These are phyloP conservation scores for Monosporascus sp. DNA, from an alignment of 2,329 filamentous ascomycete species.

Conservation along the genomic window DNA sequence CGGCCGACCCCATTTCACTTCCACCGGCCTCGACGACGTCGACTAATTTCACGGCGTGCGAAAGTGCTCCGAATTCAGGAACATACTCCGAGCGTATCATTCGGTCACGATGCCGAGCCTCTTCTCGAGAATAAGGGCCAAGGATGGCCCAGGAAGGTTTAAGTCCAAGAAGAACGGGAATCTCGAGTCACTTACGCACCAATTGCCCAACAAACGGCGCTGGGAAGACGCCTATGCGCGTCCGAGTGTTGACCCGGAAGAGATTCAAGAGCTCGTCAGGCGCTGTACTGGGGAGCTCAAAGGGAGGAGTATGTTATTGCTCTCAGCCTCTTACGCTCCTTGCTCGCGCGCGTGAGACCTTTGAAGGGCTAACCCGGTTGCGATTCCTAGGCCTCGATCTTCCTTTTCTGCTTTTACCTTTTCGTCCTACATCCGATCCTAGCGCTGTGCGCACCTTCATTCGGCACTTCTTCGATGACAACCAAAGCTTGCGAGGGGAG, in stretches of 20 bases:
- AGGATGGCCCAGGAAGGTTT: slow-evolving; percentile 55
- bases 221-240: slow-evolving; percentile 89
- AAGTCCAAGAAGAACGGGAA: slow-evolving; percentile 62
- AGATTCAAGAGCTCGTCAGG: slow-evolving; percentile 81
- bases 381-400: slow-evolving; percentile 66
- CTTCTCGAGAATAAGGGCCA: slow-evolving; percentile 66
- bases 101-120: slow-evolving; percentile 48
- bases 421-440: slow-evolving; percentile 87
- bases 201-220: slow-evolving; percentile 61
- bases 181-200: slow-evolving; percentile 43
- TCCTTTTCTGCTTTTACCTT: slow-evolving; percentile 89
- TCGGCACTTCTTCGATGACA: slow-evolving; percentile 80
- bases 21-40: too few species aligned
- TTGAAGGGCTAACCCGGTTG: slow-evolving; percentile 7
- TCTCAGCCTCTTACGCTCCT: background rate
- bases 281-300: slow-evolving; percentile 90
- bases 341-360: background rate
- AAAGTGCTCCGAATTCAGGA: background rate
- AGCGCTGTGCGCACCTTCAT: slow-evolving; percentile 89
- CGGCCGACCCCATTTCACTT: too few species aligned
- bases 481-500: slow-evolving; percentile 62
- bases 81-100: background rate
- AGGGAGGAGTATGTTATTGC: slow-evolving; percentile 67
- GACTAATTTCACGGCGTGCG: too few species aligned
- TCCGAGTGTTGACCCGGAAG: slow-evolving; percentile 76